phyloP scores from a whole-genome alignment of 1,139 yeast genomes.

The Yamadazyma membranifaciens region DNA sequence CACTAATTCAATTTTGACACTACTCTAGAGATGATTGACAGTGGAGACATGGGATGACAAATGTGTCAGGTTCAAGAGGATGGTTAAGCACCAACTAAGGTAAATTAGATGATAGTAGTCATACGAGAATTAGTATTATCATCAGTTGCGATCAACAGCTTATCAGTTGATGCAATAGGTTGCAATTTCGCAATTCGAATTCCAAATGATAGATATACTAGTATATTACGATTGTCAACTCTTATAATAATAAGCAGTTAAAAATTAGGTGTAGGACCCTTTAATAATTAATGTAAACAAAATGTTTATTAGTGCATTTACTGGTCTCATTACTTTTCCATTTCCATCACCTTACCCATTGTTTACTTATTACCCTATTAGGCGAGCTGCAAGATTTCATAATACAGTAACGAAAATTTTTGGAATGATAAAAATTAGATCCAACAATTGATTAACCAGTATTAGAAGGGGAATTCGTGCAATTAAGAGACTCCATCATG shows the following conservation, averaged over 20 bases:
- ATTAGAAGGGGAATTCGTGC: neutral
- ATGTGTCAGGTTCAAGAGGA: too few relatives aligned
- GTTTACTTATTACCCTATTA: conserved; percentile 13
- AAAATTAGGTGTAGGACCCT: neutral
- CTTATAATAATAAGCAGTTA: neutral
- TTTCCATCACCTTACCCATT: conserved; percentile 3
- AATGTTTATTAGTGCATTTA: neutral
- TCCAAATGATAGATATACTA: neutral
- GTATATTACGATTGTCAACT: neutral
- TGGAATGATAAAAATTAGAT: too few relatives aligned
- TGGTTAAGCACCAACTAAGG: too few relatives aligned
- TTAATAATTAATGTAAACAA: neutral
- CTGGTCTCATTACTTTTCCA: conserved; percentile 5
- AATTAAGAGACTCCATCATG: conserved; percentile 13
- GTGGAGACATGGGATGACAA: neutral
- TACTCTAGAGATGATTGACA: neutral
- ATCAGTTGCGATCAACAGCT: too few relatives aligned
- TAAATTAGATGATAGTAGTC: too few relatives aligned
- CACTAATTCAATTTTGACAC: neutral
- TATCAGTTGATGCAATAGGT: neutral
- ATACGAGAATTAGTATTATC: too few relatives aligned
- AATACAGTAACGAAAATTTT: neutral
- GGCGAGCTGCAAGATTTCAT: conserved; percentile 10
- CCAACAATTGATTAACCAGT: too few relatives aligned
- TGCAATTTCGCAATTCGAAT: neutral